These are phyloP conservation scores for Graphiopsis chlorocephala DNA, from an alignment of 2,329 filamentous ascomycete genomes.

Conservation along the genomic window DNA sequence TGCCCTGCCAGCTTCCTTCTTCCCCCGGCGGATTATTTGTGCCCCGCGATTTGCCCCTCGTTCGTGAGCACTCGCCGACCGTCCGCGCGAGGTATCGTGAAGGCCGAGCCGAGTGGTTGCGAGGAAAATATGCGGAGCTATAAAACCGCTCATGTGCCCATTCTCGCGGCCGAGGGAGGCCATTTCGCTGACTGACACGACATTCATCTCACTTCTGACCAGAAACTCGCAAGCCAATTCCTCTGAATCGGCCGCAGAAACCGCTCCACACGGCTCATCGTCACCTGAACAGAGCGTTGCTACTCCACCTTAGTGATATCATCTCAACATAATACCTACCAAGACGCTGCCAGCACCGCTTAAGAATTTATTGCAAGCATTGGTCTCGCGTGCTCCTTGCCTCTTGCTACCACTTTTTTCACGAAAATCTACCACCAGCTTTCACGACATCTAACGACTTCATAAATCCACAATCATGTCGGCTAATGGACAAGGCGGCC, in stretches of 20 bases:
- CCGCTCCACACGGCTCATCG: slow-evolving; percentile 8
- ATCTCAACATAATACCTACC: slow-evolving; percentile 11
- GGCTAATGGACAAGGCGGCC: slow-evolving; percentile 47
- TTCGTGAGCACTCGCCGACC: slow-evolving; percentile 2
- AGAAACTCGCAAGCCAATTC: background rate
- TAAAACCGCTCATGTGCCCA: slow-evolving; percentile 14
- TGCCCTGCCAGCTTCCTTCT: background rate
- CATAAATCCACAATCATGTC: slow-evolving; percentile 30
- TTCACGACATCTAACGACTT: slow-evolving; percentile 1
- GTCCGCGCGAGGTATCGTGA: slow-evolving; percentile 1
- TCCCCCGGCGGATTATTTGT: slow-evolving; percentile 4
- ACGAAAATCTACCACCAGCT: background rate
- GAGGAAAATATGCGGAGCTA: slow-evolving; percentile 6
- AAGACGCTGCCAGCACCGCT: slow-evolving; percentile 13
- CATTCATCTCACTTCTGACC: background rate
- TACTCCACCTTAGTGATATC: slow-evolving; percentile 17
- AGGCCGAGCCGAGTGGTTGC: slow-evolving; percentile 8
- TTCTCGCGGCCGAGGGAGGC: slow-evolving; percentile 4
- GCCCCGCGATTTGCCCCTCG: slow-evolving; percentile 6
- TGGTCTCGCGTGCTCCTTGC: background rate
- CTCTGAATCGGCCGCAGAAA: background rate
- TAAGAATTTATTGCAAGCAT: slow-evolving; percentile 11
- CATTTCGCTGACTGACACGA: background rate
- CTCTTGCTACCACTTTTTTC: background rate
- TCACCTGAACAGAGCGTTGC: slow-evolving; percentile 15